Percentiles rank a stretch among this genome's conserved stretches.
phyloP scores from a whole-genome alignment of 1,139 yeast species.

The Nematodospora anomalae region DNA sequence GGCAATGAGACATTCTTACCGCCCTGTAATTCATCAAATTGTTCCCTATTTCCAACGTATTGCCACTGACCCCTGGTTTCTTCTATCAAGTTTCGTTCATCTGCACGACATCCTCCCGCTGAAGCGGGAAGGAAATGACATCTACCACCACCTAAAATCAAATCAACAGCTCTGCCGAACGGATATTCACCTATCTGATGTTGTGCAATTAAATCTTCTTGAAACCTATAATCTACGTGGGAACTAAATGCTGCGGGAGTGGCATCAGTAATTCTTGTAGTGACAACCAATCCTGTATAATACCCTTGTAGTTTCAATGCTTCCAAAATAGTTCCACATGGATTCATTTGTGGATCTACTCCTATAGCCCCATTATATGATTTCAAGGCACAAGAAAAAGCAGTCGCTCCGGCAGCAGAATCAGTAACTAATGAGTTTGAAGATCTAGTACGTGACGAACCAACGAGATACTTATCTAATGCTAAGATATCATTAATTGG shows the following conservation, averaged over 20 bases:
- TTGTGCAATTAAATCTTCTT: constrained; percentile 81
- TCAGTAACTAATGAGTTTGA: constrained; percentile 74
- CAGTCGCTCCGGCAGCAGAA: constrained; percentile 95
- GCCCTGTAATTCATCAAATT: constrained; percentile 48
- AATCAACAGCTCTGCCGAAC: constrained; percentile 72
- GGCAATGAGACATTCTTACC: constrained; percentile 72
- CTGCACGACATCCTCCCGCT: constrained; percentile 66
- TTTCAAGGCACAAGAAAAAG: constrained; percentile 77
- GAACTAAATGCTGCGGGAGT: constrained; percentile 88
- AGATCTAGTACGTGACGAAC: constrained; percentile 77
- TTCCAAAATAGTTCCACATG: constrained; percentile 83
- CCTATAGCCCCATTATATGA: constrained; percentile 85
- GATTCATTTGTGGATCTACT: constrained; percentile 55
- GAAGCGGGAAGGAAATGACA: constrained; percentile 61
- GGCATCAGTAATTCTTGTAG: constrained; percentile 70
- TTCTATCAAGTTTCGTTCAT: constrained; percentile 59
- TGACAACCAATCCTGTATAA: constrained; percentile 81
- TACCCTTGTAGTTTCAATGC: constrained; percentile 79
- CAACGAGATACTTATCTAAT: constrained; percentile 68
- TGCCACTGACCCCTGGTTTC: constrained; percentile 61
- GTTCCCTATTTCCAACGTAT: constrained; percentile 57
- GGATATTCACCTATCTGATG: constrained; percentile 78
- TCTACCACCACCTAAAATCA: constrained; percentile 88
- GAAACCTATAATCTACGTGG: constrained; percentile 69
- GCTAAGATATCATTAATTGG: constrained; percentile 52